Conservation (phyloP, 345 rosid genomes). For the Stellera chamaejasme region DNA sequence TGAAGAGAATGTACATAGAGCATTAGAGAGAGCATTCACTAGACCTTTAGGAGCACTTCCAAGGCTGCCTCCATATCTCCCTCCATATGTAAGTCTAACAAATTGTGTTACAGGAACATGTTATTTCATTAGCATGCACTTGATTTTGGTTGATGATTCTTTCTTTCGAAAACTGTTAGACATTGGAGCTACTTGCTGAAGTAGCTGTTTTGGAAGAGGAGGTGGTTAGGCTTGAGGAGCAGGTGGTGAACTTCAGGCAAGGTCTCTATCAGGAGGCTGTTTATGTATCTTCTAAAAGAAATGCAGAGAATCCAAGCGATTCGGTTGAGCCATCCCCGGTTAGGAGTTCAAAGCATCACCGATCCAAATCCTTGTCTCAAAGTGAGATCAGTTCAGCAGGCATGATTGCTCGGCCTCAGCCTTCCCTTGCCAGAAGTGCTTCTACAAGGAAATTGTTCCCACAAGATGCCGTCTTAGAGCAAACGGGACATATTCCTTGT, state of each 20-base stretch:
- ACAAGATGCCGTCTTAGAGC: slow-evolving; percentile 30
- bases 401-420: slow-evolving; percentile 38
- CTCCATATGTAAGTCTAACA: slow-evolving; percentile 58
- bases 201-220: slow-evolving; percentile 98
- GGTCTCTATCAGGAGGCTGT: slow-evolving; percentile 84
- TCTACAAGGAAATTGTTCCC: slow-evolving; percentile 60
- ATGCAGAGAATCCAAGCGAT: slow-evolving; percentile 39
- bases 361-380: slow-evolving; percentile 70
- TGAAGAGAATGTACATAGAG: slow-evolving; percentile 96
- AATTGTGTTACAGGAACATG: too few species aligned
- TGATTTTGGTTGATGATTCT: slow-evolving; percentile 10
- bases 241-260: slow-evolving; percentile 81
- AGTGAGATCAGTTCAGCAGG: slow-evolving; percentile 42
- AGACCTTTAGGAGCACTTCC: slow-evolving; percentile 97
- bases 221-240: slow-evolving; percentile 89
- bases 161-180: slow-evolving; percentile 34
- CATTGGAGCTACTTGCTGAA: slow-evolving; percentile 94
- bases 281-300: slow-evolving; percentile 58
- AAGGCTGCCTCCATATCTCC: slow-evolving; percentile 91
- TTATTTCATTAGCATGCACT: background rate
- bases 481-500: slow-evolving; percentile 17
- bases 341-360: slow-evolving; percentile 50
- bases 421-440: slow-evolving; percentile 46
- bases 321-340: slow-evolving; percentile 30
- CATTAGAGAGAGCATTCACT: slow-evolving; percentile 86